Evolutionary conservation across 1,139 yeast genomes (phyloP).

Genomic region (Yamadazyma friedrichii): DNA sequence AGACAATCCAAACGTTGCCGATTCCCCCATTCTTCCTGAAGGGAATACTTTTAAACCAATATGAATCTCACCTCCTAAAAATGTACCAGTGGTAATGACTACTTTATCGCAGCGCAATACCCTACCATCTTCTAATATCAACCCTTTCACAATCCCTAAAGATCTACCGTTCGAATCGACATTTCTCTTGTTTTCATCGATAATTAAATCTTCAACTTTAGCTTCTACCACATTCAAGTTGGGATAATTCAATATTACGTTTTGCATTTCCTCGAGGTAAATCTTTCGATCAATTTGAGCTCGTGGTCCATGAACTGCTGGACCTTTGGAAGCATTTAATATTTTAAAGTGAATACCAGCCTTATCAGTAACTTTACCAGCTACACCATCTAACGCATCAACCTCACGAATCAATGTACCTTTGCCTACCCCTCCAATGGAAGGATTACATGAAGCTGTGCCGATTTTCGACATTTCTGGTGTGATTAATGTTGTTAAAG

Average conservation of each 20-base stretch:
- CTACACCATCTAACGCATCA: slow-evolving; percentile 94
- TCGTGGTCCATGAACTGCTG: slow-evolving; percentile 98
- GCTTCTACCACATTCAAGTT: slow-evolving; percentile 66
- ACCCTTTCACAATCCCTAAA: slow-evolving; percentile 59
- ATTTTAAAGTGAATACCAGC: slow-evolving; percentile 94
- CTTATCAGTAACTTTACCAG: slow-evolving; percentile 77
- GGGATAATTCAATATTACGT: slow-evolving; percentile 55
- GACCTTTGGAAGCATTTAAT: slow-evolving; percentile 84
- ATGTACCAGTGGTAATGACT: slow-evolving; percentile 94
- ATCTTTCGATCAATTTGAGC: slow-evolving; percentile 91
- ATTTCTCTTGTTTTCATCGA: slow-evolving; percentile 36
- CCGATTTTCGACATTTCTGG: slow-evolving; percentile 79
- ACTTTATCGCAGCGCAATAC: slow-evolving; percentile 62
- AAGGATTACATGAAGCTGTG: slow-evolving; percentile 95
- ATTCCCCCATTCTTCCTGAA: slow-evolving; percentile 92
- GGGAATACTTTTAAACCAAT: slow-evolving; percentile 79
- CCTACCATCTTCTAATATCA: slow-evolving; percentile 66
- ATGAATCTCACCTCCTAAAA: slow-evolving; percentile 91
- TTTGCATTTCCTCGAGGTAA: slow-evolving; percentile 80
- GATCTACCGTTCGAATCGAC: slow-evolving; percentile 33
- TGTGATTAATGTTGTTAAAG: slow-evolving; percentile 70
- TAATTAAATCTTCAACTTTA: slow-evolving; percentile 81
- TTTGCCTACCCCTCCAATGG: slow-evolving; percentile 98
- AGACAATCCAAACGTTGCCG: slow-evolving; percentile 86
- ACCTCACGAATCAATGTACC: slow-evolving; percentile 91